Evolutionary conservation across 2,329 filamentous ascomycete genomes (phyloP), one percentile per base, ranked within the genome.

Genomic region (Penicillium sp.): DNA sequence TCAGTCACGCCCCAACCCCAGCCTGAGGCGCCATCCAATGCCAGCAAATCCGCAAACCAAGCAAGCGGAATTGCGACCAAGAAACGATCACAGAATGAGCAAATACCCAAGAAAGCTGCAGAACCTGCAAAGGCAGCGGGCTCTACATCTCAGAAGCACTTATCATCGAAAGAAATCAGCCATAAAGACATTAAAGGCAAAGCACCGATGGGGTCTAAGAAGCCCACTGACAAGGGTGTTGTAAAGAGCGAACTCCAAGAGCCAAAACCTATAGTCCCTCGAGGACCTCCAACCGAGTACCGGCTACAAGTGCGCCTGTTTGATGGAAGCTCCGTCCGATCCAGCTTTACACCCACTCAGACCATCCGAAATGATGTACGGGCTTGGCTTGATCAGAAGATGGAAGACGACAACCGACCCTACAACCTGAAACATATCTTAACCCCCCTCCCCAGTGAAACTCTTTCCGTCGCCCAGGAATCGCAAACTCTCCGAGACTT

Each of bases 351-450:
- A 12, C 84, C 86, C 23, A 77, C 78, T 2, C 80, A 84, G 7
- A 89, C 83, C 0, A 80, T 97, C 4, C 74, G 79, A 7, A 78
- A 73, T 7, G 84, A 90, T 43, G 87, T 97, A 1, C 84, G 93
- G 8, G 76, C 80, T 7, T 97, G 91, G 90, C 83, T 97, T 8
- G 89, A 93, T 54, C 78, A 82, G 56, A 80, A 84, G 37, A 80
- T 85, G 61, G 78, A 73, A 12, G 83, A 84, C 43, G 83, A 82
- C 21, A 78, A 81, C 31, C 72, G 80, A 13, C 90, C 91, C 0
- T 97, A 92, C 73, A 89, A 83, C 13, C 93, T 97, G 77, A 91
- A 92, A 69, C 86, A 95, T 48, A 87, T 97, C 37, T 81, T 95
- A 2, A 87, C 89, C 0, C 93, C 93, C 0, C 77, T 86, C 21